Percentiles rank a stretch among this genome's conserved stretches.
Conservation (phyloP, 1,284 basidiomycete species). For the Dichomitus squalens region DNA sequence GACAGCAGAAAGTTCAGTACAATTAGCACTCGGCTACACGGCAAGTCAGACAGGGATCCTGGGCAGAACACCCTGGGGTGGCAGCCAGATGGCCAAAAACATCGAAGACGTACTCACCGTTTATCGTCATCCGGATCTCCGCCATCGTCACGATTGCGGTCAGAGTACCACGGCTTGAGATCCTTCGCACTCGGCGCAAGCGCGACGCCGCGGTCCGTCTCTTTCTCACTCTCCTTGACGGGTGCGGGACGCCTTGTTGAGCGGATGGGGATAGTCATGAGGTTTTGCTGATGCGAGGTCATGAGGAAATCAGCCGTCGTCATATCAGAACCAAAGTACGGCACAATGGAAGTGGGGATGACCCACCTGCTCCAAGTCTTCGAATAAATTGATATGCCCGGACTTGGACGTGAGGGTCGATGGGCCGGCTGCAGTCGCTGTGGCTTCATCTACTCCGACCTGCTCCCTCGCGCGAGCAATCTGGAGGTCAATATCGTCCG, state of each 20-base stretch:
- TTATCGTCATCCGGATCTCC: constrained; percentile 32
- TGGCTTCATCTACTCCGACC: constrained; percentile 41
- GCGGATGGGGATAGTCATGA: constrained; percentile 46
- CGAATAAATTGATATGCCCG: constrained; percentile 80
- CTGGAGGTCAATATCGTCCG: background rate
- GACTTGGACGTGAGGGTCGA: constrained; percentile 40
- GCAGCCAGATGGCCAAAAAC: background rate
- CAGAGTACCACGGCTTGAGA: constrained; percentile 78
- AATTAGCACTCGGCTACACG: background rate
- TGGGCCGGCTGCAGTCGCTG: constrained; percentile 28
- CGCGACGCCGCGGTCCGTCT: constrained; percentile 70
- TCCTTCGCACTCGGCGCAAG: constrained; percentile 75
- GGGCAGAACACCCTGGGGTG: background rate
- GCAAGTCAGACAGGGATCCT: background rate
- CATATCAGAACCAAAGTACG: background rate
- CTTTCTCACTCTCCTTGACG: constrained; percentile 23
- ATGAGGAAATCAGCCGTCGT: too few species aligned
- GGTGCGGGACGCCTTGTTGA: constrained; percentile 45
- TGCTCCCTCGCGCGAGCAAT: constrained; percentile 33
- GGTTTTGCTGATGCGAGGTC: constrained; percentile 32
- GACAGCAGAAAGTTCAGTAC: background rate
- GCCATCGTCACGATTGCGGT: constrained; percentile 22
- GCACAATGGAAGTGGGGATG: background rate
- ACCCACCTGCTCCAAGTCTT: constrained; percentile 68
- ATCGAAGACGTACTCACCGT: constrained; percentile 31